Conservation (phyloP, 371 early-diverging fungal species). For the Enterocytospora artemiae region DNA sequence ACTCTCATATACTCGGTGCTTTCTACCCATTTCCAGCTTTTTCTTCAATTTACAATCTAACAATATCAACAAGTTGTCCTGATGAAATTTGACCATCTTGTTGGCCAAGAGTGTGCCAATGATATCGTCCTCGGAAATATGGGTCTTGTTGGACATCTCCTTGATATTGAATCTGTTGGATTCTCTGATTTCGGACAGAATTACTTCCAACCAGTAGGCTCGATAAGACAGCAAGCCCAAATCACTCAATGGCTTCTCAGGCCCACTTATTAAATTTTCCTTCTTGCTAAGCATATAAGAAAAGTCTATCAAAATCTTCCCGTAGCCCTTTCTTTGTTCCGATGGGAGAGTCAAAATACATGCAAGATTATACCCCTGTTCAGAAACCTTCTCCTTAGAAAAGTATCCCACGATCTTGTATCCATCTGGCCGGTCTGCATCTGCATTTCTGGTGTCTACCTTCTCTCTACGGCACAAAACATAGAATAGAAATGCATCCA, state of each 20-base stretch:
- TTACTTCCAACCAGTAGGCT: slow-evolving; percentile 50
- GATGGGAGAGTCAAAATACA: slow-evolving; percentile 96
- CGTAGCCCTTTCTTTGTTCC: slow-evolving; percentile 91
- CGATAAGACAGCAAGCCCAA: slow-evolving; percentile 74
- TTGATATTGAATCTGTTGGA: slow-evolving; percentile 61
- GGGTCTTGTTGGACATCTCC: slow-evolving; percentile 69
- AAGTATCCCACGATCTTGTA: slow-evolving; percentile 93
- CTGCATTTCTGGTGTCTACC: slow-evolving; percentile 12
- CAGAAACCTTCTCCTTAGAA: slow-evolving; percentile 89
- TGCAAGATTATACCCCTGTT: slow-evolving; percentile 84
- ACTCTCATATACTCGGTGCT: slow-evolving; percentile 22
- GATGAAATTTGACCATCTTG: slow-evolving; percentile 77
- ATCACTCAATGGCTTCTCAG: slow-evolving; percentile 95
- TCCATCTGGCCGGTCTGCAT: slow-evolving; percentile 54
- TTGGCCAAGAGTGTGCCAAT: slow-evolving; percentile 77
- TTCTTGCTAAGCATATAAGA: slow-evolving; percentile 80
- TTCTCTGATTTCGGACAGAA: slow-evolving; percentile 37
- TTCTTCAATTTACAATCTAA: slow-evolving; percentile 70
- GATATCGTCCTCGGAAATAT: slow-evolving; percentile 80
- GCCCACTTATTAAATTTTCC: slow-evolving; percentile 83
- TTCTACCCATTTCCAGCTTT: slow-evolving; percentile 36
- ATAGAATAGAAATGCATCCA: slow-evolving; percentile 94
- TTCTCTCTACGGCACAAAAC: slow-evolving; percentile 61
- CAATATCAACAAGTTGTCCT: slow-evolving; percentile 77
- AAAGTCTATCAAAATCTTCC: slow-evolving; percentile 85